phyloP scores from a whole-genome alignment of 805 yeast species.

The Scheffersomyces amazonensis region DNA sequence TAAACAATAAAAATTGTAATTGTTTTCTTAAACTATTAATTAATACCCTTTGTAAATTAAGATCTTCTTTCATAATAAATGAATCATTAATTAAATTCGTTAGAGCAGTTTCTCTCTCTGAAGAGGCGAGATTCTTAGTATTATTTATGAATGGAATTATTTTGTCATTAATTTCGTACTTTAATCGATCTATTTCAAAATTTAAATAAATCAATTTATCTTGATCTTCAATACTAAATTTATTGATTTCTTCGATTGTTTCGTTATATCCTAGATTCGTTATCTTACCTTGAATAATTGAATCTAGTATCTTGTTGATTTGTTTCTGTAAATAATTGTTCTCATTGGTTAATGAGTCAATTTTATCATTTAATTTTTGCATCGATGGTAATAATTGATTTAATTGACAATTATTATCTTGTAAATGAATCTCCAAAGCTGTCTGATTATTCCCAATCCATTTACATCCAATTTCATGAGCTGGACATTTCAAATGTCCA shows the following conservation, averaged over 20 bases:
- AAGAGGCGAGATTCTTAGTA: slow-evolving; percentile 9
- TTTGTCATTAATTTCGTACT: slow-evolving; percentile 39
- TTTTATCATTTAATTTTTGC: slow-evolving; percentile 17
- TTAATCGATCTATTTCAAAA: slow-evolving; percentile 43
- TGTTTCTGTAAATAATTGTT: slow-evolving; percentile 41
- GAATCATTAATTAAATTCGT: slow-evolving; percentile 34
- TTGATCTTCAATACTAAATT: slow-evolving; percentile 17
- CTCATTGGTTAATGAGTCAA: slow-evolving; percentile 28
- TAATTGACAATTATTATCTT: slow-evolving; percentile 28
- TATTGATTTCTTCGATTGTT: slow-evolving; percentile 44
- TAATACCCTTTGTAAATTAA: slow-evolving; percentile 42
- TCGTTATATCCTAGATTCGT: slow-evolving; percentile 49
- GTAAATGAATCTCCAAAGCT: slow-evolving; percentile 32
- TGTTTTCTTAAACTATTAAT: slow-evolving; percentile 49
- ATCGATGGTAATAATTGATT: slow-evolving; percentile 26
- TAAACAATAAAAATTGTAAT: slow-evolving; percentile 45
- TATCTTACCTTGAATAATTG: slow-evolving; percentile 47
- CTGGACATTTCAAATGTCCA: slow-evolving; percentile 45
- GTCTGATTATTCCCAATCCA: slow-evolving; percentile 42
- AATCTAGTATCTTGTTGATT: slow-evolving; percentile 43
- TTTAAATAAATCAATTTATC: slow-evolving; percentile 29
- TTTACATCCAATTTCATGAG: slow-evolving; percentile 45
- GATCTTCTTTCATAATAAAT: slow-evolving; percentile 43
- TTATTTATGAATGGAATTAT: slow-evolving; percentile 31
- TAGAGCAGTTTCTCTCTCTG: slow-evolving; percentile 27